These are phyloP conservation scores for Bryoerythrophyllum caledonicum DNA, from an alignment of 225 moss, liverwort and hornwort genomes.

Conservation along the genomic window DNA sequence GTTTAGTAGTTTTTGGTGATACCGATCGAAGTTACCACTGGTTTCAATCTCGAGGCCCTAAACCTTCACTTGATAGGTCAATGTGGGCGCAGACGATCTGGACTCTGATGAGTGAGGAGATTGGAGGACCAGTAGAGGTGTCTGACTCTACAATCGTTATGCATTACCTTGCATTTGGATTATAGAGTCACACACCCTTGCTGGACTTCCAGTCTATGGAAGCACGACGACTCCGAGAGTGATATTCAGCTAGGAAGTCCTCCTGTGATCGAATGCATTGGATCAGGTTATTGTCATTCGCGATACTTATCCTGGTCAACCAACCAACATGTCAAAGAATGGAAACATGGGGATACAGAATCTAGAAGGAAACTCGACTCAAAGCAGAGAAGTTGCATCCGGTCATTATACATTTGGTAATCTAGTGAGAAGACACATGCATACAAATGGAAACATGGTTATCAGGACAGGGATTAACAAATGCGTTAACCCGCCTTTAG, in stretches of 20 bases:
- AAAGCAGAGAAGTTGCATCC: not conserved
- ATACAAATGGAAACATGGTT: no score
- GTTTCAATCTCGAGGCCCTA: no score
- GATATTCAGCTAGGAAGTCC: not conserved
- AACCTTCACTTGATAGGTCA: not conserved
- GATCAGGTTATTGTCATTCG: not conserved
- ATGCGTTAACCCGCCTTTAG: not conserved
- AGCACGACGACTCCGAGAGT: no score
- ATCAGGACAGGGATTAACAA: no score
- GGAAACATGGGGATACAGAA: not conserved
- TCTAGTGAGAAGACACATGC: no score
- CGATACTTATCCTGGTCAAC: not conserved
- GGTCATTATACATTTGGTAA: no score
- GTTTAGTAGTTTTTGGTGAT: no score
- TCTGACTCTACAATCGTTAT: slow-evolving; percentile 43
- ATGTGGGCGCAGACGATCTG: not conserved
- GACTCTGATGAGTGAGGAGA: slow-evolving; percentile 2
- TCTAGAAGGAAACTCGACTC: not conserved
- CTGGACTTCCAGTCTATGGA: slow-evolving; percentile 24
- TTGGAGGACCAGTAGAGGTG: slow-evolving; percentile 43
- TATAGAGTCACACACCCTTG: slow-evolving; percentile 55
- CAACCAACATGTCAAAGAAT: not conserved
- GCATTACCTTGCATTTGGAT: slow-evolving; percentile 24
- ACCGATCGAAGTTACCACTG: no score
- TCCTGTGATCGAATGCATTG: not conserved